Evolutionary conservation across 164 flowering plant genomes (phyloP), one percentile per base, ranked within the genome.

Genomic region (Berberis thunbergii): DNA sequence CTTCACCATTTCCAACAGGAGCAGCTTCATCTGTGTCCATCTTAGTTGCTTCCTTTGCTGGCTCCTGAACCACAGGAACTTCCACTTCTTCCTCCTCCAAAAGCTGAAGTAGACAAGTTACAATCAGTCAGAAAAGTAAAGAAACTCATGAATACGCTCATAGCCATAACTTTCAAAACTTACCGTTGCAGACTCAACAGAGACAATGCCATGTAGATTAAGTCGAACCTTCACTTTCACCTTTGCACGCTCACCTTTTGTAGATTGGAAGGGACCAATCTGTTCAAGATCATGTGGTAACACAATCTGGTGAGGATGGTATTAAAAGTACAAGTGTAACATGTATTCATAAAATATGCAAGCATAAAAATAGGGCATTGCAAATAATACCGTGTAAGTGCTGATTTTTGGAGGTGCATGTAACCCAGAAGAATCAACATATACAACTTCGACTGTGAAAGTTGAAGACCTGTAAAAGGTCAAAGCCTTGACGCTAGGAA

Each of bases 401-500:
- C 41, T 55, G 41, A 55, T 55, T 41, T 55, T 55, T 55, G 58
- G 38, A n/a, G 58, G 41, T n/a, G 41, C 58, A n/a, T 55, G 40
- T 41, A 55, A 55, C 39, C 39, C 58, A n/a, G 40, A 6, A 4
- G 39, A 72, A 78, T 89, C 96, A 54, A 81, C 78, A 79, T 93
- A 89, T 6, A 75, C 82, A 41, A 88, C 85, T 78, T 93, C 98
- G 50, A 88, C 76, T 46, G 78, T 13, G 57, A 93, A 90, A 39
- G 97, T 88, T 56, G 84, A 79, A 2, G 91, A 72, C 67, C 91
- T 76, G 58, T 84, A 85, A 64, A 89, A 84, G 40, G 98, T 89
- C 74, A 89, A 62, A 66, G 87, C 88, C 78, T 88, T 92, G 59
- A 84, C 60, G 78, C 96, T 88, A 2, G 98, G 97, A 6, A 88